phyloP scores from a whole-genome alignment of 2,329 filamentous ascomycete genomes.

The Pezicula carpinea region DNA sequence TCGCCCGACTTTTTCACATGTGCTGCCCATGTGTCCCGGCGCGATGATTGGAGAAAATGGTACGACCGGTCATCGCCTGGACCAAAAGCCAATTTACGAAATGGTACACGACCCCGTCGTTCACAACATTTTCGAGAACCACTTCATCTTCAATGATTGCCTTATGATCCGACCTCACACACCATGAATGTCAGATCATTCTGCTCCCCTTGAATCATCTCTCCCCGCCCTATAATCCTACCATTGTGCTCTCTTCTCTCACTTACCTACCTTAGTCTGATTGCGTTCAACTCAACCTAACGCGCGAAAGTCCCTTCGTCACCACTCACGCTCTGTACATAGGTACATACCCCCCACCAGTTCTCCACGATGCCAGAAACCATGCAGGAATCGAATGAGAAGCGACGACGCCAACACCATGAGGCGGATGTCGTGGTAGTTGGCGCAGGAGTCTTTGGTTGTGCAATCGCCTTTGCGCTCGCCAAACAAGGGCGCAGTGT shows the following conservation, averaged over 20 bases:
- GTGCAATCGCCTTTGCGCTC: slow-evolving; percentile 77
- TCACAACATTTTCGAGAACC: slow-evolving; percentile 1
- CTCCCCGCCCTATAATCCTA: not conserved
- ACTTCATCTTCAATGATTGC: not conserved
- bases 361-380: not conserved
- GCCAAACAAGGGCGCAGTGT: slow-evolving; percentile 89
- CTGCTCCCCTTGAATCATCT: not conserved
- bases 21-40: not conserved
- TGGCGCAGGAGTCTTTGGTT: slow-evolving; percentile 86
- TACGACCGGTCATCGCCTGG: slow-evolving; percentile 12
- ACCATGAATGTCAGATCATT: not conserved
- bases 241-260: not conserved
- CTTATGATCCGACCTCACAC: not conserved
- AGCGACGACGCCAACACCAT: slow-evolving; percentile 50
- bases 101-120: slow-evolving; percentile 1
- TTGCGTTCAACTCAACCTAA: too few species aligned
- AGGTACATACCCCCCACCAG: not conserved
- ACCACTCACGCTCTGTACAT: not conserved
- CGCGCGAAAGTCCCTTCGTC: not conserved
- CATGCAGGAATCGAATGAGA: slow-evolving; percentile 20
- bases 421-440: slow-evolving; percentile 85
- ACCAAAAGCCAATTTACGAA: not conserved
- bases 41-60: slow-evolving; percentile 10
- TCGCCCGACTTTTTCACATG: too few species aligned
- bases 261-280: too few species aligned